Base-by-base conservation (phyloP, 2,329 filamentous ascomycete species). In the Metarhizium album region DNA sequence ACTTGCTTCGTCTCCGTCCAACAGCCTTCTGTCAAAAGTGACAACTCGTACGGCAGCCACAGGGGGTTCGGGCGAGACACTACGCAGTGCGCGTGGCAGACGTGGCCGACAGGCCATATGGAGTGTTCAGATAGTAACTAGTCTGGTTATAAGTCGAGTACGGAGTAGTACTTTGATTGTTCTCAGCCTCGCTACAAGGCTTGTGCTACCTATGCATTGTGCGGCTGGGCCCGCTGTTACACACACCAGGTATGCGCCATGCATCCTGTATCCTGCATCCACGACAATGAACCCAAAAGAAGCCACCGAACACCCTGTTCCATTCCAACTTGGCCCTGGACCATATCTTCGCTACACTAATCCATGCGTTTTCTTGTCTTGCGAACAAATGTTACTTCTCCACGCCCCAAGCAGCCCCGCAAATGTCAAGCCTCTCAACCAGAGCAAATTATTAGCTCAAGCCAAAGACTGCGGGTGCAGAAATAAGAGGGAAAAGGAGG, bases 231-330 rank as follows among this genome's bases (percentile, higher is more conserved):
- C 45, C 45, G 33, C 45, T 42, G 45, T 51, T n/a, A 50, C 50
- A 52, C 42, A 46, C 38, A 46, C 22, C 46, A 51, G 46, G 31
- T 24, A 42, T 47, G 50, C 50, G 33, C 11, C 24, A 52, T 42
- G 46, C 52, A 49, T 52, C 53, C 45, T 48, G 51, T 45, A 24
- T 24, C 45, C 47, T 49, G 43, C 47, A 52, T 42, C 27, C 14
- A 13, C 29, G 18, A 45, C n/a, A 46, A 42, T 46, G 38, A 45
- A 31, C 47, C 37, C n/a, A n/a, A 49, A 42, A 42, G 42, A 50
- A 48, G 33, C 42, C 48, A 29, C 20, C 29, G 46, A 31, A 43
- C 42, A 43, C 48, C 24, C 9, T 46, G 27, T n/a, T 49, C 35
- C 47, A 48, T 46, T 23, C 3, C n/a, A n/a, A n/a, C n/a, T n/a